phyloP scores from a whole-genome alignment of 2,329 filamentous ascomycete genomes.

The Boeremia exigua region DNA sequence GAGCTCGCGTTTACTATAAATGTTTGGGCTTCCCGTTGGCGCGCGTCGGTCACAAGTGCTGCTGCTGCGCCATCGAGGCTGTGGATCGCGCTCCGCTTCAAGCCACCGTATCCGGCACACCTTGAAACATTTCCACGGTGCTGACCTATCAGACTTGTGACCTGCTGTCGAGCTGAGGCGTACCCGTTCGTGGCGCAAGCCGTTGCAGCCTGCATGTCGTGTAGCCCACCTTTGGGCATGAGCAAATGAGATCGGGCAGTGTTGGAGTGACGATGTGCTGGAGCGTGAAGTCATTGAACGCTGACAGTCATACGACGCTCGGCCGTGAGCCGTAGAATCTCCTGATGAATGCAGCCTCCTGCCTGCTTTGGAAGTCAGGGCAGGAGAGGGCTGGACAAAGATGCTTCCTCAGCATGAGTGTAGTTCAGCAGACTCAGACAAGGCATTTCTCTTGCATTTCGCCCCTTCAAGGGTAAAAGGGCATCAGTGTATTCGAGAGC shows the following conservation, averaged over 20 bases:
- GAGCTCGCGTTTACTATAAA: conserved; percentile 31
- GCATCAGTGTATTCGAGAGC: no score
- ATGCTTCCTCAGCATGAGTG: no score
- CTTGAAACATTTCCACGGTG: conserved; percentile 16
- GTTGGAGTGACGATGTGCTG: no score
- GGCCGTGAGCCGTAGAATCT: not conserved
- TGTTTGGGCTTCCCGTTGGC: conserved; percentile 22
- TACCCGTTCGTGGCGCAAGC: conserved; percentile 21
- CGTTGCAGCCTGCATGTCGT: conserved; percentile 10
- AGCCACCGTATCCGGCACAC: conserved; percentile 24
- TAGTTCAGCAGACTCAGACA: no score
- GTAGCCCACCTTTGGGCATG: conserved; percentile 18
- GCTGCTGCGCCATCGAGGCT: conserved; percentile 15
- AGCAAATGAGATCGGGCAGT: not conserved
- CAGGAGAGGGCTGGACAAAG: not conserved
- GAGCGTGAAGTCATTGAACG: no score
- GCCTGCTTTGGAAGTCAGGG: not conserved
- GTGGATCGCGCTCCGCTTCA: conserved; percentile 17
- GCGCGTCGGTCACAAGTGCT: conserved; percentile 14
- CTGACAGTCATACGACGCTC: no score
- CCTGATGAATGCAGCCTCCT: not conserved
- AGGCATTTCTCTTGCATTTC: no score
- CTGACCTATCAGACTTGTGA: conserved; percentile 19
- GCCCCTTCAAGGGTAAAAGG: no score
- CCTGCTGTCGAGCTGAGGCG: conserved; percentile 20